Base-by-base conservation (phyloP, 306 rosid species). In the Urtica urens region DNA sequence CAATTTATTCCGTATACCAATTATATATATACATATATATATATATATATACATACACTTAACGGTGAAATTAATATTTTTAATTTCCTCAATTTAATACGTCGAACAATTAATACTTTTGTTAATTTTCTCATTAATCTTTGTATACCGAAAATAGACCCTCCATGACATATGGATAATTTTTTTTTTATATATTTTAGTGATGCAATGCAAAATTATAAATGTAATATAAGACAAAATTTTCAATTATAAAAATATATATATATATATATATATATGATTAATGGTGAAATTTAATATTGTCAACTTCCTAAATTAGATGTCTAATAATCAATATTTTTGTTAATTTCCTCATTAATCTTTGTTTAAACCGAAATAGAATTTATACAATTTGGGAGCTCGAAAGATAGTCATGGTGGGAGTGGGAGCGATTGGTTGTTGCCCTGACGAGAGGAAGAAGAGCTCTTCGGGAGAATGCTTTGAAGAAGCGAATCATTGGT, bases 391-490 rank as follows among this genome's bases (percentile, higher is more conserved):
- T 23, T 25, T 40, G 13, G 84, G 93, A 19, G 87, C 75, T 18
- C 75, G 76, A 11, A 84, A 78, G 63, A 72, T 84, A 63, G 72
- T 54, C 38, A 33, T 73, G 21, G 23, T 62, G 3, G 86, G 81
- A 29, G 33, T 64, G 3, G 74, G 86, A 27, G 34, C 74, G 6
- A 66, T 84, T 24, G 94, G 94, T 38, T 84, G 92, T 49, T 67
- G 81, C 59, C 94, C 94, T 1, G 17, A 61, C 3, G 13, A 21
- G 28, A 80, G 95, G 66, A 1, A 38, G 31, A 58, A 42, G 31
- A 54, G 26, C 31, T 20, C 12, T 34, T 7, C 49, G 3, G 79
- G 10, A 31, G 73, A 70, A 47, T 84, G 93, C 56, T 23, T 51
- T 24, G 50, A 63, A 23, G 78, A 70, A 21, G 62, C 55, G 45